phyloP scores from a whole-genome alignment of 23 red algal genomes.

The Pyropia haitanensis region DNA sequence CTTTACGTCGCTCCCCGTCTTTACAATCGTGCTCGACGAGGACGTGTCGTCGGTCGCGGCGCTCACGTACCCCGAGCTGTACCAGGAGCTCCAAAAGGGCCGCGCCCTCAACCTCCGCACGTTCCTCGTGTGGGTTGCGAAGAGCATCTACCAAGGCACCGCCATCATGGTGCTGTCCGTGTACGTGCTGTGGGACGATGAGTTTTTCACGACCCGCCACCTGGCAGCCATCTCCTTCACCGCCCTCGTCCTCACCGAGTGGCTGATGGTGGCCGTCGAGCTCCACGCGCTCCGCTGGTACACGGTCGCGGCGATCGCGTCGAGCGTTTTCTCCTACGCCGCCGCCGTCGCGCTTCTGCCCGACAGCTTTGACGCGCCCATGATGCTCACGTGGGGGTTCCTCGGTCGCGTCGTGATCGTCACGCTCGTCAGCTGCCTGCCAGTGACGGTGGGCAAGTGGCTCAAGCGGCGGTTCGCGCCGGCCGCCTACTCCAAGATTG shows the following conservation, averaged over 20 bases:
- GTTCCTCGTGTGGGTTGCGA: slow-evolving; percentile 91
- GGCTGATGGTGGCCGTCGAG: slow-evolving; percentile 91
- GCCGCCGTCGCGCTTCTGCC: slow-evolving; percentile 43
- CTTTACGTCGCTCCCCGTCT: slow-evolving; percentile 95
- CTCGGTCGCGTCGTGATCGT: slow-evolving; percentile 49
- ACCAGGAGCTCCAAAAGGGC: slow-evolving; percentile 86
- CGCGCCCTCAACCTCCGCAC: slow-evolving; percentile 86
- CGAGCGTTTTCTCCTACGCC: slow-evolving; percentile 53
- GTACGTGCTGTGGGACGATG: slow-evolving; percentile 92
- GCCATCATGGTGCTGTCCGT: slow-evolving; percentile 96
- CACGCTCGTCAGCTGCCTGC: slow-evolving; percentile 70
- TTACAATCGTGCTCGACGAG: slow-evolving; percentile 85
- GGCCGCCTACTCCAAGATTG: slow-evolving; percentile 72
- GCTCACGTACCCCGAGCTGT: slow-evolving; percentile 91
- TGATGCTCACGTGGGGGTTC: slow-evolving; percentile 75
- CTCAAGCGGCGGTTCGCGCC: slow-evolving; percentile 61
- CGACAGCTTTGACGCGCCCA: slow-evolving; percentile 55
- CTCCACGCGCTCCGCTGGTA: slow-evolving; percentile 77
- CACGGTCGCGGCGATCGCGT: slow-evolving; percentile 73
- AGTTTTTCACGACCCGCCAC: slow-evolving; percentile 80
- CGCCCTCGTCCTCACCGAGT: slow-evolving; percentile 81
- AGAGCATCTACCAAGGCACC: slow-evolving; percentile 90
- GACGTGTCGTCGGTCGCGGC: slow-evolving; percentile 73
- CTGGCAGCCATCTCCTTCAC: slow-evolving; percentile 86
- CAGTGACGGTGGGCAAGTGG: slow-evolving; percentile 77